Conservation (phyloP, 2,329 filamentous ascomycete genomes). For the Cytospora chrysosperma region DNA sequence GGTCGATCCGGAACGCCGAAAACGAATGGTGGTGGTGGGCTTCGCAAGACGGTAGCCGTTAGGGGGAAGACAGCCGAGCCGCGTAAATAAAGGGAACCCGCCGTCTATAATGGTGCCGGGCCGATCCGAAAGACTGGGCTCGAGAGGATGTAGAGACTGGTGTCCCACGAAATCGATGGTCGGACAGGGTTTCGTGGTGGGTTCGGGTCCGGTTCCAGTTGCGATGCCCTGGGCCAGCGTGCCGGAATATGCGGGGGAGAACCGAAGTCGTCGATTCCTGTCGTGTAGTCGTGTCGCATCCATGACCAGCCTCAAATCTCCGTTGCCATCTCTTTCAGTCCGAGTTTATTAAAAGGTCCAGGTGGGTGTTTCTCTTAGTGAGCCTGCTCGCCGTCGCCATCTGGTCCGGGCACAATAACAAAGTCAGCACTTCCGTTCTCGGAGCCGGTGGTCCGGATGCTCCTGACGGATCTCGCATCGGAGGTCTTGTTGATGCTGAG, state of each 20-base stretch:
- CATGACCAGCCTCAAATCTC: neutral
- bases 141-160: neutral
- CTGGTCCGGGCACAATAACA: slow-evolving; percentile 40
- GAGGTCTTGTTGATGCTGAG: slow-evolving; percentile 25
- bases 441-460: slow-evolving; percentile 29
- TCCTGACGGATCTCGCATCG: slow-evolving; percentile 24
- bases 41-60: neutral
- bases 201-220: neutral
- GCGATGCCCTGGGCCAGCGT: neutral
- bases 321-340: neutral
- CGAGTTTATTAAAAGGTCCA: neutral
- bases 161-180: neutral
- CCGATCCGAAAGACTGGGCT: neutral
- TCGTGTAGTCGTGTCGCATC: neutral
- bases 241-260: neutral
- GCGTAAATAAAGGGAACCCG: neutral
- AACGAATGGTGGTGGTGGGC: slow-evolving; percentile 14
- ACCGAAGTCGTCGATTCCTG: neutral
- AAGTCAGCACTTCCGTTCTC: slow-evolving; percentile 43
- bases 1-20: slow-evolving; percentile 3
- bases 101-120: slow-evolving; percentile 8
- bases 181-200: neutral
- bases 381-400: slow-evolving; percentile 43
- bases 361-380: slow-evolving; percentile 30
- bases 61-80: neutral